A percentile compares a stretch with the other conserved stretches of the same genome.
These are phyloP conservation scores for Candida nemodendra DNA, from an alignment of 805 yeast species.

Conservation along the genomic window DNA sequence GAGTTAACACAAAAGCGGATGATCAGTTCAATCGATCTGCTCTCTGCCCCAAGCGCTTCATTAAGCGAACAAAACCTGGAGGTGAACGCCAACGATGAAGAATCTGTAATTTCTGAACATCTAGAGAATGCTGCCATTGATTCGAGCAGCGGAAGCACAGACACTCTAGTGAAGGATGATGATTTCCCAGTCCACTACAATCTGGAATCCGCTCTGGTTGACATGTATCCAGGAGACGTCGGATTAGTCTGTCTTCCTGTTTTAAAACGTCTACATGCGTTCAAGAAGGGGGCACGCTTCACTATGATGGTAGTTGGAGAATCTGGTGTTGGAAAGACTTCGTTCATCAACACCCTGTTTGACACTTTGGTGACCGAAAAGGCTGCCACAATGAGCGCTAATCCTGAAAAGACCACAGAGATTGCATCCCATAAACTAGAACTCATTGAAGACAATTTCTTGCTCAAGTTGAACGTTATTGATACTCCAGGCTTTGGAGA, in stretches of 20 bases:
- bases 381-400: constrained; percentile 16
- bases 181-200: constrained; percentile 26
- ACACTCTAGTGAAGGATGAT: constrained; percentile 13
- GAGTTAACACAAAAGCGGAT: constrained; percentile 13
- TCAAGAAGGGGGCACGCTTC: constrained; percentile 66
- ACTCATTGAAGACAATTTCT: constrained; percentile 59
- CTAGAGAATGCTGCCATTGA: constrained; percentile 8
- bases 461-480: constrained; percentile 56
- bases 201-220: constrained; percentile 27
- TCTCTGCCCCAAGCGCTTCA: constrained; percentile 19
- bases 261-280: constrained; percentile 29
- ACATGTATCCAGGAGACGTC: constrained; percentile 25
- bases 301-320: constrained; percentile 86
- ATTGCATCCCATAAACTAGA: constrained; percentile 42
- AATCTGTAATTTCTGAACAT: constrained; percentile 7
- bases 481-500: constrained; percentile 83
- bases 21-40: constrained; percentile 21
- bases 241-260: constrained; percentile 32
- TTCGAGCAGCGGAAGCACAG: constrained; percentile 17
- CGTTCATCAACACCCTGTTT: constrained; percentile 79
- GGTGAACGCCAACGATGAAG: constrained; percentile 8
- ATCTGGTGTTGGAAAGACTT: constrained; percentile 79
- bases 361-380: constrained; percentile 42
- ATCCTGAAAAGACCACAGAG: constrained; percentile 33
- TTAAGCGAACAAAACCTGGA: constrained; percentile 15